Base-by-base conservation (phyloP, 2,329 filamentous ascomycete genomes). In the Neonectria punicea region DNA sequence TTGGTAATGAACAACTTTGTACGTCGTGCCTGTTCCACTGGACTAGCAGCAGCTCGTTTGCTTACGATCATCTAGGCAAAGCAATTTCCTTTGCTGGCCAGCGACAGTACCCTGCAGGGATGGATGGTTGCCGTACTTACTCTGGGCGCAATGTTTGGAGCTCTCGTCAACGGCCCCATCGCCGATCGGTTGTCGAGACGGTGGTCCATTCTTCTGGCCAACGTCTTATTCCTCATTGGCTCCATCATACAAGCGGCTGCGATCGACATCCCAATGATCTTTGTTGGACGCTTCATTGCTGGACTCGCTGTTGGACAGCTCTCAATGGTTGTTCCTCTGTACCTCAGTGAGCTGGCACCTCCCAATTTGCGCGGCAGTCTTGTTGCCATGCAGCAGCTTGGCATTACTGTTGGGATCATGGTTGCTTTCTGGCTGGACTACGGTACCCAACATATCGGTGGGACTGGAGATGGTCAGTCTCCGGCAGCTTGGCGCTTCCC, bases 111-210 rank as follows among this genome's bases (percentile, higher is more conserved):
- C 2, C 16, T 62, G 10, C 59, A 62, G 34, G 59, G 59, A 51
- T 57, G 53, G 82, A 83, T 84, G 58, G 81, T 84, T 5, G 83
- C 83, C 14, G 81, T 79, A 2, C 70, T 84, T 4, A 69, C 83
- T 9, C 73, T 84, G 1, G 74, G 80, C 61, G 82, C 81, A 16
- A 83, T 81, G 81, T 74, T 82, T 53, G 82, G 83, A 11, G 83
- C 82, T 4, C 74, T 84, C 28, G 55, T 74, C 55, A 79, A 78
- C 63, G 78, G 78, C 2, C 74, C 79, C 3, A 64, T 76, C 8
- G 73, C 74, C 32, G 74, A 77, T 54, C 66, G 65, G 5, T 47
- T 76, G 7, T 70, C 67, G 2, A 65, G 74, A 18, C 73, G 70
- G 20, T 69, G 74, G 28, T 73, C 73, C 8, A 73, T 77, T 9